Conservation (phyloP, 257 asterid genomes). For the Solanum etuberosum region DNA sequence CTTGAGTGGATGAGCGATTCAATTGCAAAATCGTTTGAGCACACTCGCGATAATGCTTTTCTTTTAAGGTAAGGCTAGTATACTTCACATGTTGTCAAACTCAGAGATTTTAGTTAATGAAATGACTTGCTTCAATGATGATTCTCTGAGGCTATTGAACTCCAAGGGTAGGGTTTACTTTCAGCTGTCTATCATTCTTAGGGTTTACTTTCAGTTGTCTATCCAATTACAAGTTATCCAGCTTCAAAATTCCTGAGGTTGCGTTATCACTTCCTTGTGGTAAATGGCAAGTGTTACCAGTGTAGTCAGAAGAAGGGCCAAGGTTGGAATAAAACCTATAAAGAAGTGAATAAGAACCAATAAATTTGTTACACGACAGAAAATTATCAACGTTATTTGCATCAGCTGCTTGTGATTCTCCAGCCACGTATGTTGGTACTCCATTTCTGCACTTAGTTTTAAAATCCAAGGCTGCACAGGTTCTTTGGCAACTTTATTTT, state of each 20-base stretch:
- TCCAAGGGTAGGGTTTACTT: background rate
- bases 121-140: background rate
- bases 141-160: background rate
- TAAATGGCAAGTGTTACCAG: background rate
- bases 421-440: constrained; percentile 20
- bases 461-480: constrained; percentile 12
- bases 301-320: constrained; percentile 16
- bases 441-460: constrained; percentile 19
- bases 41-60: constrained; percentile 89
- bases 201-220: background rate
- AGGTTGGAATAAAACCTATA: constrained; percentile 1
- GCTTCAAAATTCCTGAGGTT: constrained; percentile 30
- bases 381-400: constrained; percentile 6
- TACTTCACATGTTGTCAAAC: background rate
- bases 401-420: constrained; percentile 25
- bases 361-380: constrained; percentile 29
- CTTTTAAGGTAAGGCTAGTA: constrained; percentile 59
- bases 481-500: constrained; percentile 21
- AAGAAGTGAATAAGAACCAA: background rate
- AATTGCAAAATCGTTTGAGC: constrained; percentile 90
- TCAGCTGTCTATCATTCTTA: background rate
- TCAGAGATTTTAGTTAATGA: background rate
- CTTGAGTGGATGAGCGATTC: constrained; percentile 99
- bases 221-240: constrained; percentile 47
- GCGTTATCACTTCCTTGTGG: constrained; percentile 17